Base-by-base conservation (phyloP, 768 basidiomycete species). In the Lyophyllum decastes region DNA sequence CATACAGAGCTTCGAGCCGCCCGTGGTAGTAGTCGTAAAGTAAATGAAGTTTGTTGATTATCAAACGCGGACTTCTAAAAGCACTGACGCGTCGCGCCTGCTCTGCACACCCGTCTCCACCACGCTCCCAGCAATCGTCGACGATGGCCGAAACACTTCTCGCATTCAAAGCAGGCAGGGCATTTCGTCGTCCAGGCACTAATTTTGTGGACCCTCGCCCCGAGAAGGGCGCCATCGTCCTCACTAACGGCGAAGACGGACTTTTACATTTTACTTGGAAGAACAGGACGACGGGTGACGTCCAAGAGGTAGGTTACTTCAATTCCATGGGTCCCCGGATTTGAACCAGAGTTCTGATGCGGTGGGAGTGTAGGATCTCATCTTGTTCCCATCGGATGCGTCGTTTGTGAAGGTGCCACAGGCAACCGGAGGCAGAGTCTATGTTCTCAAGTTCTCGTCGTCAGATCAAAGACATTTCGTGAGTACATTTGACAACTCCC, bases 401-500 rank as follows among this genome's bases (percentile, higher is more conserved):
- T 83, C 80, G 0, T 93, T 97, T 68, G 79, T 80, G 63, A 89
- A 87, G 71, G 89, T 95, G 10, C 59, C 82, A 1, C 84, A 92
- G 66, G 82, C 88, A 7, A 49, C 66, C 10, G 77, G 77, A 30
- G 92, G 90, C 6, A 78, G 93, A 59, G 86, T 89, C 4, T 93
- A 91, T 64, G 91, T 95, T 60, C 87, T 96, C 70, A 93, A 91
- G 73, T 96, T 97, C 76, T 87, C 89, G 0, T 94, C 91, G 21
- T 95, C 94, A 14, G 83, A 93, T 69, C 90, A 93, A 68, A 84
- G 86, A 60, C 90, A 95, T 71, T 96, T 97, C 71, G 94, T 95
- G 67, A 72, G 86, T 78, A n/a, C 53, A 16, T 33, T 61, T 61
- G 4, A 11, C 14, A 2, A 16, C 10, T 58, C 2, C 33, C 55